These are phyloP conservation scores for Yamadazyma atlantica DNA, from an alignment of 1,139 yeast genomes.

Conservation along the genomic window DNA sequence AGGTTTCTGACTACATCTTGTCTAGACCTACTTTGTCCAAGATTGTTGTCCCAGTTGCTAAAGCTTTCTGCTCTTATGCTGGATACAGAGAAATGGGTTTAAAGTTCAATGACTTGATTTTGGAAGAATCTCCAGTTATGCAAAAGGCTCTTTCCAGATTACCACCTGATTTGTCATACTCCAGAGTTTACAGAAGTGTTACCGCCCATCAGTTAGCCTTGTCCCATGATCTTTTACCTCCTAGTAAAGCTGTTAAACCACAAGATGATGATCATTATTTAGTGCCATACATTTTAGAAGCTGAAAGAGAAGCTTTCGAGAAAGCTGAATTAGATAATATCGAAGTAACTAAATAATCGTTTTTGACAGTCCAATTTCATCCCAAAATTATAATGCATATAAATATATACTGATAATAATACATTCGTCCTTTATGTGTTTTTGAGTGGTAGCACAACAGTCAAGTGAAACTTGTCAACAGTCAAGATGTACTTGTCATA, in stretches of 20 bases:
- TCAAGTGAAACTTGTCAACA: no score
- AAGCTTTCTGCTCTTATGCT: constrained; percentile 66
- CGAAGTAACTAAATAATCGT: constrained; percentile 26
- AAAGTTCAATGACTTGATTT: constrained; percentile 79
- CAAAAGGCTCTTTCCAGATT: constrained; percentile 88
- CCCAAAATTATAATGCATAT: background rate
- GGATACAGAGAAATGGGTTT: constrained; percentile 96
- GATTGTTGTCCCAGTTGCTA: constrained; percentile 76
- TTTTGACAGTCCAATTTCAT: background rate
- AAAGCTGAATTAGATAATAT: constrained; percentile 86
- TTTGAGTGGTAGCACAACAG: no score
- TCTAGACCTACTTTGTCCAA: constrained; percentile 77
- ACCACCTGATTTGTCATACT: constrained; percentile 79
- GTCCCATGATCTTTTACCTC: constrained; percentile 83
- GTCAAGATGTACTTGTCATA: no score
- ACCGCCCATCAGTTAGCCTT: constrained; percentile 89
- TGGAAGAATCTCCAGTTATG: constrained; percentile 83
- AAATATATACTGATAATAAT: constrained; percentile 3
- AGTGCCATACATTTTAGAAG: constrained; percentile 87
- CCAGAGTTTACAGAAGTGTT: constrained; percentile 87
- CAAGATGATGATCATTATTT: constrained; percentile 86
- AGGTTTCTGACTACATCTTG: constrained; percentile 76
- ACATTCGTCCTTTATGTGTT: background rate
- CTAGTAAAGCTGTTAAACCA: constrained; percentile 72
- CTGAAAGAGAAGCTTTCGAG: constrained; percentile 89